Base-by-base conservation (phyloP, 768 basidiomycete species). In the Suillus placidus region DNA sequence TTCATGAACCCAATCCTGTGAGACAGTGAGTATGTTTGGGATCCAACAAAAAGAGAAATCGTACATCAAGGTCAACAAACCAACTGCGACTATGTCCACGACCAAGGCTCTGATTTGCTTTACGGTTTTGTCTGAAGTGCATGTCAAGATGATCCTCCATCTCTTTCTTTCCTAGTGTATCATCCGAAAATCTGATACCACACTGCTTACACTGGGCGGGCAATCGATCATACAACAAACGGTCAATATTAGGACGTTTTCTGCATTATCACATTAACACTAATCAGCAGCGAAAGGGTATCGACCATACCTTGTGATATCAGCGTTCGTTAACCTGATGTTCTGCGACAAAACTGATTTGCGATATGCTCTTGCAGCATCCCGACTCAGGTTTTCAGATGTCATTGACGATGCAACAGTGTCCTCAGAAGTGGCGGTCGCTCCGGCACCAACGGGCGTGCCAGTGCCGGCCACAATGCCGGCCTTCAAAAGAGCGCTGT, bases 81-180 rank as follows among this genome's bases (percentile, higher is more conserved):
- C 96, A 98, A 71, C 91, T 91, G 32, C 97, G 85, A 71, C 91
- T 93, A 70, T 95, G 90, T 43, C 94, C 95, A 66, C 97, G 85
- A 0, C 93, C 94, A 20, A 86, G 78, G 49, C 88, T 89, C 75
- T 91, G 90, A 71, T 83, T 88, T 34, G 89, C 88, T 76, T 92
- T 92, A 66, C 91, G 86, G 73, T 98, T 99, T 75, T 97, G 91
- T 74, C 89, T 85, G 80, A 97, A 98, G 77, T 99, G 97, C 91
- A 93, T 92, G 76, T 99, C 97, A 71, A 99, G 84, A 74, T 99
- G 97, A 65, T 89, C 87, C 71, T 96, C 87, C 83, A 95, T 84
- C 45, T 80, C 82, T 74, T 88, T 90, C 80, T 90, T 93, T 66
- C 93, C 95, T 62, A 81, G 71, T 34, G 79, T 74, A 37, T 85